phyloP scores from a whole-genome alignment of 2,329 filamentous ascomycete genomes.

The Cladophialophora carrionii region DNA sequence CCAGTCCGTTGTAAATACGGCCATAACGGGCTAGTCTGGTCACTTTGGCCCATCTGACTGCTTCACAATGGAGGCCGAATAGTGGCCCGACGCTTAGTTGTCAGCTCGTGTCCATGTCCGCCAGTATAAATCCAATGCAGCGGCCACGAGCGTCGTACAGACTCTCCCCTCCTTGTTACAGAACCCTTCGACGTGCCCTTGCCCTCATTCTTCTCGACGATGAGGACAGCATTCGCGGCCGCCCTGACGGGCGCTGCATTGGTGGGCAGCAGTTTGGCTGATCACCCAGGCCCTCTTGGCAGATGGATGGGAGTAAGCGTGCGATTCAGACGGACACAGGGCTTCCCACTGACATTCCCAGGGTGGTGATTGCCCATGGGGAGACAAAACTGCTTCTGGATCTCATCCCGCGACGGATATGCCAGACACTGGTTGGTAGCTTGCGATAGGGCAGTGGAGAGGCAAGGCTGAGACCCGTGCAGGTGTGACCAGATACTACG shows the following conservation, averaged over 20 bases:
- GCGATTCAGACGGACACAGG: neutral
- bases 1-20: constrained; percentile 1
- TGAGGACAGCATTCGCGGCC: constrained; percentile 18
- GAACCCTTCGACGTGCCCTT: constrained; percentile 4
- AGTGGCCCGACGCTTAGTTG: neutral
- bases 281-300: constrained; percentile 17
- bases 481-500: constrained; percentile 34
- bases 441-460: neutral
- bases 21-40: constrained; percentile 5
- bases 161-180: constrained; percentile 1
- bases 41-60: constrained; percentile 16
- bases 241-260: constrained; percentile 24
- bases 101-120: constrained; percentile 14
- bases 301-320: constrained; percentile 31
- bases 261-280: constrained; percentile 11
- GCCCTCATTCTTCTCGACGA: constrained; percentile 13
- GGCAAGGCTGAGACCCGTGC: constrained; percentile 15
- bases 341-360: constrained; percentile 12
- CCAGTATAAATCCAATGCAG: constrained; percentile 17
- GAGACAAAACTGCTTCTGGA: constrained; percentile 18
- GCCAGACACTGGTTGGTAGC: constrained; percentile 28
- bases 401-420: constrained; percentile 28
- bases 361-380: constrained; percentile 33
- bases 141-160: constrained; percentile 19
- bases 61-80: constrained; percentile 13